These are phyloP conservation scores for Lentinula sp. DNA, from an alignment of 768 basidiomycete genomes.

Conservation along the genomic window DNA sequence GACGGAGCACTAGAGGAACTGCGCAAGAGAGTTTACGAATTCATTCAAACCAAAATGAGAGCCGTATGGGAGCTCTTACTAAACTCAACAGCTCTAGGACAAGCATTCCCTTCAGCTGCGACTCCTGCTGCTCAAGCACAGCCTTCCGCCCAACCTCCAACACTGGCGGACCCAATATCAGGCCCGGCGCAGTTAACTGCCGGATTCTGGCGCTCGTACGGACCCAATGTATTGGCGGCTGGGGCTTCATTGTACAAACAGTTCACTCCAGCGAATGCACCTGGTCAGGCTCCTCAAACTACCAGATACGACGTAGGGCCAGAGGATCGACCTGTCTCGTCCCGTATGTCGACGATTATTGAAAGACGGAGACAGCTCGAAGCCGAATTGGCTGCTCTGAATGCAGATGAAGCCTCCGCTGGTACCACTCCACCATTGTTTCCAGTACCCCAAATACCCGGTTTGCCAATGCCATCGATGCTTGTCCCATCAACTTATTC, in stretches of 20 bases:
- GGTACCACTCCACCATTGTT: conserved; percentile 17
- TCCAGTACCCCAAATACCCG: conserved; percentile 24
- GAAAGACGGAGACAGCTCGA: conserved; percentile 48
- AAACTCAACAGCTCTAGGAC: conserved; percentile 36
- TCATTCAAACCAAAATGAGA: conserved; percentile 58
- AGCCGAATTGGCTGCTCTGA: conserved; percentile 50
- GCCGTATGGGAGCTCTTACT: conserved; percentile 59
- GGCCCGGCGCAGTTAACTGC: conserved; percentile 63
- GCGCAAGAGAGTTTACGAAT: conserved; percentile 51
- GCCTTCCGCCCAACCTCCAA: conserved; percentile 25
- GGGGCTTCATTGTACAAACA: conserved; percentile 60
- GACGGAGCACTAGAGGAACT: conserved; percentile 70
- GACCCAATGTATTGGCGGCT: conserved; percentile 62
- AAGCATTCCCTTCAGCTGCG: conserved; percentile 19
- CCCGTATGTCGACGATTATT: conserved; percentile 18
- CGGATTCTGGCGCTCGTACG: conserved; percentile 74
- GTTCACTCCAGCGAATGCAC: conserved; percentile 33
- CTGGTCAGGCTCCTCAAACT: conserved; percentile 5
- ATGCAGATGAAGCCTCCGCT: conserved; percentile 13
- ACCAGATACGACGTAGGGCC: conserved; percentile 1
- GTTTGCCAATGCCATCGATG: conserved; percentile 21
- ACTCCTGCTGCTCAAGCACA: conserved; percentile 1
- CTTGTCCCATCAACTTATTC: conserved; percentile 10
- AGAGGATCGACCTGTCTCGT: conserved; percentile 11
- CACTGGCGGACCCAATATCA: conserved; percentile 45